These are phyloP conservation scores for Zanthoxylum bungeanum DNA, from an alignment of 345 rosid genomes.

Conservation along the genomic window DNA sequence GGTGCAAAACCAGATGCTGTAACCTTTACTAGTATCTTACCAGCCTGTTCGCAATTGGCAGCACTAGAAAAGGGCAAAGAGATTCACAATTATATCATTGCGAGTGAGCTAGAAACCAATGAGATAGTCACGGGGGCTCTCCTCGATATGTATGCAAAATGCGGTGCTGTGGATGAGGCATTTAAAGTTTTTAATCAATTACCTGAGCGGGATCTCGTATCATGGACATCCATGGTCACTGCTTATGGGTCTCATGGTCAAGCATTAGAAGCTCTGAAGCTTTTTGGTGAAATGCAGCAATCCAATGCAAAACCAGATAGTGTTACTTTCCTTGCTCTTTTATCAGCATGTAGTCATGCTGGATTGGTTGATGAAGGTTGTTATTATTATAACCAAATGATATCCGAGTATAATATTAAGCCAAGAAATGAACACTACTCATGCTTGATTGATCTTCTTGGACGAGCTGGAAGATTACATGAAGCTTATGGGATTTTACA, in stretches of 20 bases:
- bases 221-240: conserved; percentile 75
- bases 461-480: conserved; percentile 58
- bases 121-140: conserved; percentile 65
- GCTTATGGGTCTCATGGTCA: conserved; percentile 75
- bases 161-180: conserved; percentile 73
- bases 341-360: conserved; percentile 72
- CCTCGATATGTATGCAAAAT: conserved; percentile 83
- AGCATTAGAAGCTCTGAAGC: conserved; percentile 47
- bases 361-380: conserved; percentile 61
- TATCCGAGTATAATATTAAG: conserved; percentile 27
- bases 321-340: conserved; percentile 58
- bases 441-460: conserved; percentile 77
- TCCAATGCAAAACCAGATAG: conserved; percentile 48
- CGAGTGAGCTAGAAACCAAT: conserved; percentile 32
- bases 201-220: conserved; percentile 53
- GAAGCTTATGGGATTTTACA: conserved; percentile 60
- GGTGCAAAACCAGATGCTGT: conserved; percentile 53
- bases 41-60: conserved; percentile 69
- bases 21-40: conserved; percentile 53
- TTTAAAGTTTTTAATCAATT: conserved; percentile 35
- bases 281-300: conserved; percentile 51
- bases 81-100: conserved; percentile 44
- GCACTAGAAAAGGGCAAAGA: conserved; percentile 63
- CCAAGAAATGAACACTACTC: conserved; percentile 60
- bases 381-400: conserved; percentile 45